Evolutionary conservation across 768 basidiomycete species (phyloP).

Genomic region (Leccinum boreale): DNA sequence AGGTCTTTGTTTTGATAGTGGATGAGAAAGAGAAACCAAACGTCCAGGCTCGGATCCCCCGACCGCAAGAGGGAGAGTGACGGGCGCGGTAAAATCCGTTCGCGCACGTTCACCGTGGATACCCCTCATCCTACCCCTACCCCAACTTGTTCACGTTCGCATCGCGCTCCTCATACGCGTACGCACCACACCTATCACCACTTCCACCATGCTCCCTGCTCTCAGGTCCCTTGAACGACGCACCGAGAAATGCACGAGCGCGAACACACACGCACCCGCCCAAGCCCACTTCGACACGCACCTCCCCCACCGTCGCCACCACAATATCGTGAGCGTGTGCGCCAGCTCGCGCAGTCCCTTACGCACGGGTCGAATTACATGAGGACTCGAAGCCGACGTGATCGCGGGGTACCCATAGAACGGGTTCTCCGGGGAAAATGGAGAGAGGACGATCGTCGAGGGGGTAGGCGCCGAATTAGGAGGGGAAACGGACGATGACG

Average conservation of each 20-base stretch:
- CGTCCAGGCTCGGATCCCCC: background rate
- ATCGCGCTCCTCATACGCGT: background rate
- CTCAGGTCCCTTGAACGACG: background rate
- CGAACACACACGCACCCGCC: slow-evolving; percentile 31
- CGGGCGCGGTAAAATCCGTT: too few species aligned
- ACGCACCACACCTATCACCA: background rate
- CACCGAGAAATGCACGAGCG: slow-evolving; percentile 15
- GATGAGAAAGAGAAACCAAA: background rate
- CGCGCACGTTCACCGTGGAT: background rate
- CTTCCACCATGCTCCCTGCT: background rate
- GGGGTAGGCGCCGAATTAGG: background rate
- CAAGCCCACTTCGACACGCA: slow-evolving; percentile 16
- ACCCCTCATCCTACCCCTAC: background rate
- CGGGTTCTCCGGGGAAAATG: slow-evolving; percentile 64
- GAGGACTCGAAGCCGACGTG: slow-evolving; percentile 30
- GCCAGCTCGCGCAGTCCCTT: slow-evolving; percentile 66
- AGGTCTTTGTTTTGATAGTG: background rate
- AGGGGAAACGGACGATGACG: background rate
- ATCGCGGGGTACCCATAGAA: slow-evolving; percentile 70
- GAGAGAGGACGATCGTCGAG: slow-evolving; percentile 34
- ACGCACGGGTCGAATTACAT: slow-evolving; percentile 55
- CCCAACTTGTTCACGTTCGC: background rate
- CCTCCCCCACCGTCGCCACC: slow-evolving; percentile 65
- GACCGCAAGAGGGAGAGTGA: background rate
- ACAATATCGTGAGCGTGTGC: slow-evolving; percentile 57